Evolutionary conservation across 2,329 filamentous ascomycete genomes (phyloP), one percentile per base, ranked within the genome.

Genomic region (Botrytis sinoallii): DNA sequence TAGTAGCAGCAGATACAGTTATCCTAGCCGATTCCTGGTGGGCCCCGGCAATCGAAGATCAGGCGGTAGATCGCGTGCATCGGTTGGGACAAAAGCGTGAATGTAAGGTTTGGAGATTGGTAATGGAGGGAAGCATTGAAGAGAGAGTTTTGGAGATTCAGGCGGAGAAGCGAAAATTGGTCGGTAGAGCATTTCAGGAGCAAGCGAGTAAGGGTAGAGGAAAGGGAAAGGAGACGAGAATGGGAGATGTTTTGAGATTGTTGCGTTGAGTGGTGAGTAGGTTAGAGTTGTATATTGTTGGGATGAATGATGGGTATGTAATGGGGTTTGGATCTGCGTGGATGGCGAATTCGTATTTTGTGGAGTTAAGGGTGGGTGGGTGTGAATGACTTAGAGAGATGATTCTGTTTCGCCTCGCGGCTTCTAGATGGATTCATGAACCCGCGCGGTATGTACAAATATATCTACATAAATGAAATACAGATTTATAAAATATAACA

Each of bases 1-100:
- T 97, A 20, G 93, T 95, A 0, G 90, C 93, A 0, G 94, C 94
- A 0, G 94, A 96, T 78, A 94, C 94, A 10, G 93, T 97, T 74
- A 90, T 97, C 64, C 85, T 97, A 32, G 89, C 90, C 0, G 94
- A 97, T 81, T 92, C 89, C 74, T 97, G 93, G 94, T 97, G 94
- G 92, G 94, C 94, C 1, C 94, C 94, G 0, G 94, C 94, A 0
- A 96, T 97, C 72, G 94, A 97, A 82, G 94, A 97, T 77, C 94
- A 97, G 81, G 95, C 95, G 5, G 88, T 97, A 4, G 94, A 97
- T 80, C 91, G 94, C 7, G 94, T 97, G 10, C 93, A 97, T 80
- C 88, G 94, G 0, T 86, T 97, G 0, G 94, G 94, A 0, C 95
- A 97, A 83, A 95, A 87, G 76, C 88, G 92, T 55, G 88, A 91